Evolutionary conservation across 192 early-diverging fungal genomes (phyloP).

Genomic region (Coemansia sp.): DNA sequence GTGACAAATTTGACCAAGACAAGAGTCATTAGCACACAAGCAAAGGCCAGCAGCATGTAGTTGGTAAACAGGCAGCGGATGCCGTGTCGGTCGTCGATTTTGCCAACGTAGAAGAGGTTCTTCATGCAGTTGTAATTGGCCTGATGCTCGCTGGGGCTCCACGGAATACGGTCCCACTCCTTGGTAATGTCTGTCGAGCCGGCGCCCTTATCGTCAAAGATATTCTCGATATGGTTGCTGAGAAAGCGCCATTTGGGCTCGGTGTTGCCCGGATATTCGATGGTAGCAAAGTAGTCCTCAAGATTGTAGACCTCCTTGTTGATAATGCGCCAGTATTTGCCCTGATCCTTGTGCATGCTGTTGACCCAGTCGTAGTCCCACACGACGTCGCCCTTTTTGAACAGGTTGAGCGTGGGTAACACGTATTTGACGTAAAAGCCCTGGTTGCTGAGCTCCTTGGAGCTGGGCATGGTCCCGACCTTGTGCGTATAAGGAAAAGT

Average conservation of each 20-base stretch:
- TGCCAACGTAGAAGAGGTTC: slow-evolving; percentile 81
- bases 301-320: slow-evolving; percentile 70
- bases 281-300: slow-evolving; percentile 58
- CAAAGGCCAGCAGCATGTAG: slow-evolving; percentile 83
- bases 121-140: slow-evolving; percentile 77
- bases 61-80: slow-evolving; percentile 81
- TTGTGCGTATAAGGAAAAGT: slow-evolving; percentile 13
- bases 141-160: slow-evolving; percentile 17
- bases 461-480: slow-evolving; percentile 20
- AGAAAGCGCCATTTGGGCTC: slow-evolving; percentile 59
- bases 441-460: slow-evolving; percentile 27
- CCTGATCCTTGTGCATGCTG: slow-evolving; percentile 55
- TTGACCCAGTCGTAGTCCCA: slow-evolving; percentile 59
- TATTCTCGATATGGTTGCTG: slow-evolving; percentile 20
- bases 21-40: slow-evolving; percentile 77
- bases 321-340: slow-evolving; percentile 62
- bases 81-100: slow-evolving; percentile 76
- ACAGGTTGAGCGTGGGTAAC: slow-evolving; percentile 24
- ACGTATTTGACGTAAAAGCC: slow-evolving; percentile 27
- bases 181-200: slow-evolving; percentile 54
- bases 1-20: slow-evolving; percentile 82
- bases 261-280: slow-evolving; percentile 18
- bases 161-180: slow-evolving; percentile 46
- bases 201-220: slow-evolving; percentile 50
- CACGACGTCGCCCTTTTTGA: slow-evolving; percentile 66